phyloP scores from a whole-genome alignment of 345 rosid genomes.

The Eucalyptus albens region DNA sequence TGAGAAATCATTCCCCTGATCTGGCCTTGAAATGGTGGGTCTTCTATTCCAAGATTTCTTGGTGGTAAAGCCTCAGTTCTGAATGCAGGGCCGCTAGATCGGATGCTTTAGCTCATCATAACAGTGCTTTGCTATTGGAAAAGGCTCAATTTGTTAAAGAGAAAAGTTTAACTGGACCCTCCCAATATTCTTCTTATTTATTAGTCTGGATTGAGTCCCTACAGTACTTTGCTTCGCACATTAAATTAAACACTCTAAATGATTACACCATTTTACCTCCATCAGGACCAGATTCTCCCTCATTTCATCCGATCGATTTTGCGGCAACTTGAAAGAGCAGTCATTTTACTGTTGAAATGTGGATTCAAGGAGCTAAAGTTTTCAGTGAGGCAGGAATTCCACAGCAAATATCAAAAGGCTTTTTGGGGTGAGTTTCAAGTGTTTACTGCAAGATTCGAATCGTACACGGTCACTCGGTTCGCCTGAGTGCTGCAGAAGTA shows the following conservation, averaged over 20 bases:
- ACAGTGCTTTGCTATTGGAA: neutral
- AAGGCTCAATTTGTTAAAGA: neutral
- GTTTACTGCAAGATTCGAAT: neutral
- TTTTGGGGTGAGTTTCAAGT: neutral
- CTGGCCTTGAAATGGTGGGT: neutral
- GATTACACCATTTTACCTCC: neutral
- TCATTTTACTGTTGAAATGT: neutral
- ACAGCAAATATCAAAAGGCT: neutral
- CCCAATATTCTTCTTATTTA: neutral
- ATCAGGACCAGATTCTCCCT: neutral
- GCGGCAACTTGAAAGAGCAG: neutral
- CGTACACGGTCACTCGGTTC: neutral
- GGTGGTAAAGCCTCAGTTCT: neutral
- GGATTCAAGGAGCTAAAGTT: neutral
- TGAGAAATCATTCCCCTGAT: neutral
- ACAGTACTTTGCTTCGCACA: neutral
- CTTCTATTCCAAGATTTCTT: neutral
- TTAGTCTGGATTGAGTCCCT: neutral
- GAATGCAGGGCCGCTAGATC: neutral
- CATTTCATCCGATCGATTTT: neutral
- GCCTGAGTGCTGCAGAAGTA: neutral
- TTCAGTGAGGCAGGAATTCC: neutral
- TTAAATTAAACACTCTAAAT: neutral
- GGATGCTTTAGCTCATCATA: neutral
- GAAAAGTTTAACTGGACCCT: neutral